These are phyloP conservation scores for Ceratobasidium papillatum DNA, from an alignment of 1,284 basidiomycete species.

Conservation along the genomic window DNA sequence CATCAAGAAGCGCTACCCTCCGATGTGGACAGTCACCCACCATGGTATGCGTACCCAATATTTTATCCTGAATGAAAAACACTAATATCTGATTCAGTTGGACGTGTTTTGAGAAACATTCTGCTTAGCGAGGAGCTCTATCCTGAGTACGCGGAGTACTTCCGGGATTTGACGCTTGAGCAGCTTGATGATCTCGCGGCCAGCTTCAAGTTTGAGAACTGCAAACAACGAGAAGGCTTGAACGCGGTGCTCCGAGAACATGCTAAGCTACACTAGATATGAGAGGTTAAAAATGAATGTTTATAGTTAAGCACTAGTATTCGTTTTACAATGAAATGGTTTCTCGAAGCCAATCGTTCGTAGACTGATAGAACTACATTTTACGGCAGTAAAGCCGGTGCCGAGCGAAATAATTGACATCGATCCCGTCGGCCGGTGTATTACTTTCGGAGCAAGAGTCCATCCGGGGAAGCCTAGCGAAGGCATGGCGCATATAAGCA, in stretches of 20 bases:
- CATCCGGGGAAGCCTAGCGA: conserved; percentile 19
- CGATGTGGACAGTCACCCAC: conserved; percentile 44
- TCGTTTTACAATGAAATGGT: background rate
- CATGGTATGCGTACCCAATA: conserved; percentile 11
- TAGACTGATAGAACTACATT: too few relatives aligned
- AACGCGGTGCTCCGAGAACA: conserved; percentile 49
- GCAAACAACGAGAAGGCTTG: conserved; percentile 51
- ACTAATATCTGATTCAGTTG: conserved; percentile 49
- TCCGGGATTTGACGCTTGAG: conserved; percentile 50
- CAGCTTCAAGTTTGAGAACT: conserved; percentile 55
- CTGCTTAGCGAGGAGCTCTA: conserved; percentile 69
- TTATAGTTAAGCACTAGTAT: background rate
- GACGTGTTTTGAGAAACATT: conserved; percentile 65
- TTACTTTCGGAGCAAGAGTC: conserved; percentile 19
- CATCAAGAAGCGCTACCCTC: conserved; percentile 52
- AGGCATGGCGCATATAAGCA: conserved; percentile 27
- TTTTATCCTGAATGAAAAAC: background rate
- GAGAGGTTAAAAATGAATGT: background rate
- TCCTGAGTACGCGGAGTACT: conserved; percentile 51
- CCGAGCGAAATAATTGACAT: background rate
- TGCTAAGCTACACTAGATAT: conserved; percentile 24
- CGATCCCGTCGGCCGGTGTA: background rate
- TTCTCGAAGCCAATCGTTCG: background rate
- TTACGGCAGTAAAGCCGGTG: background rate
- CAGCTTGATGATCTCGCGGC: conserved; percentile 55